Evolutionary conservation across 495 filamentous ascomycete genomes (phyloP), one percentile per base, ranked within the genome.

Genomic region (Talaromyces borbonicus): DNA sequence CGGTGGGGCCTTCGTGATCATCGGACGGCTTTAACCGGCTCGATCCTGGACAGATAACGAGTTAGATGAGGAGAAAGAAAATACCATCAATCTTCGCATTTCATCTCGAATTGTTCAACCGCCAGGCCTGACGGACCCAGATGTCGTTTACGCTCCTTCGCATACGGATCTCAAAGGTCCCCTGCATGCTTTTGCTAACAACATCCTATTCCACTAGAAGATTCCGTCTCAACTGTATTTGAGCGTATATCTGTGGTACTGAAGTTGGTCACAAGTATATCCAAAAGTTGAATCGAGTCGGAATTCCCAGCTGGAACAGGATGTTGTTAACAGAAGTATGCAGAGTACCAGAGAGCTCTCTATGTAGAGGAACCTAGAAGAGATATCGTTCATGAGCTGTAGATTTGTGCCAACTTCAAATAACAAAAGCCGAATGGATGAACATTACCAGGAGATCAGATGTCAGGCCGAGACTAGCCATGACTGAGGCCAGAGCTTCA

Each of bases 361-460:
- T 20, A 38, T 38, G 35, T 38, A 38, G 35, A 38, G 35, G 35
- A 38, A 38, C 35, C 35, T 38, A 38, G 19, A 23, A 11, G 14
- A 38, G 16, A 38, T 20, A 22, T 5, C 19, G 22, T n/a, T 22
- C n/a, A n/a, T 38, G 35, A 38, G 35, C 22, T 38, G 35, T 38
- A 22, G 18, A 38, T 38, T 8, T 38, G 7, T 1, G 8, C 19
- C 16, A 20, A 29, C 5, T 12, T 43, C 25, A 16, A 11, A 27
- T 23, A 15, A 4, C 23, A 42, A 24, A 42, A 26, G 5, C 2
- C 2, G 9, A 25, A 42, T 12, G 15, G 20, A 9, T 38, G 16
- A 7, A 41, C 38, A 8, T 41, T 44, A 44, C 41, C 25, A 44
- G 27, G 14, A 32, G 25, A 32, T 44, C 26, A 44, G 20, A n/a